phyloP scores from a whole-genome alignment of 2,329 filamentous ascomycete species.

The Knoxdaviesia proteae region DNA sequence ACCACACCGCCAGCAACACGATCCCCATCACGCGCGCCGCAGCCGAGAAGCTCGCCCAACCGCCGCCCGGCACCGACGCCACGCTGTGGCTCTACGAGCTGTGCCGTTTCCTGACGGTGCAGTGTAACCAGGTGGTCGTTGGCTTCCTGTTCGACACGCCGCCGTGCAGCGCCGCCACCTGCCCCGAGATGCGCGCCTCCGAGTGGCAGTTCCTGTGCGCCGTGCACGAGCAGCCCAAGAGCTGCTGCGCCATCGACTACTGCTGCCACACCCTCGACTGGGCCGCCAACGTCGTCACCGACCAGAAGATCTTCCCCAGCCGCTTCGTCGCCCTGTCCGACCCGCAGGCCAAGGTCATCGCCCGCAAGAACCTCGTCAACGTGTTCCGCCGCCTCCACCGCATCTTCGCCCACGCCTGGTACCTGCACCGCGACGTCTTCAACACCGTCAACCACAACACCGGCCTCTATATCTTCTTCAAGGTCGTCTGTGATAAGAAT shows the following conservation, averaged over 20 bases:
- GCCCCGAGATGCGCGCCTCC: constrained; percentile 93
- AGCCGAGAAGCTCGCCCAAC: constrained; percentile 55
- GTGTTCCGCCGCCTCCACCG: constrained; percentile 87
- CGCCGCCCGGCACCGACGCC: constrained; percentile 63
- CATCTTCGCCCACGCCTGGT: constrained; percentile 98
- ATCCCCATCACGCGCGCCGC: constrained; percentile 55
- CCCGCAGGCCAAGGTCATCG: constrained; percentile 37
- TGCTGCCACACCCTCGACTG: constrained; percentile 97
- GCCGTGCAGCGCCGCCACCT: constrained; percentile 72
- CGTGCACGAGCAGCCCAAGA: constrained; percentile 89
- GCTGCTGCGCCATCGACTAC: constrained; percentile 96
- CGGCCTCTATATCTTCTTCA: constrained; percentile 93
- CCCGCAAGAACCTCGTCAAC: constrained; percentile 73
- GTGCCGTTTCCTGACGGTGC: constrained; percentile 83
- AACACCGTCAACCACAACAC: constrained; percentile 81
- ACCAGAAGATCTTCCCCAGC: constrained; percentile 86
- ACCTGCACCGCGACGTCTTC: constrained; percentile 86
- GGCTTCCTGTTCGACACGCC: constrained; percentile 83
- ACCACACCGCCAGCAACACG: constrained; percentile 48
- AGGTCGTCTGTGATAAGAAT: constrained; percentile 86
- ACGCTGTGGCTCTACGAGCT: constrained; percentile 96
- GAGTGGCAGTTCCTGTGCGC: constrained; percentile 99
- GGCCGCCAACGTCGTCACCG: constrained; percentile 86
- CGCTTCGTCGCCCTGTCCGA: constrained; percentile 41
- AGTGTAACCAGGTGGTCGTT: constrained; percentile 81